Conservation (phyloP, 2,329 filamentous ascomycete genomes). For the Fusarium longipes region DNA sequence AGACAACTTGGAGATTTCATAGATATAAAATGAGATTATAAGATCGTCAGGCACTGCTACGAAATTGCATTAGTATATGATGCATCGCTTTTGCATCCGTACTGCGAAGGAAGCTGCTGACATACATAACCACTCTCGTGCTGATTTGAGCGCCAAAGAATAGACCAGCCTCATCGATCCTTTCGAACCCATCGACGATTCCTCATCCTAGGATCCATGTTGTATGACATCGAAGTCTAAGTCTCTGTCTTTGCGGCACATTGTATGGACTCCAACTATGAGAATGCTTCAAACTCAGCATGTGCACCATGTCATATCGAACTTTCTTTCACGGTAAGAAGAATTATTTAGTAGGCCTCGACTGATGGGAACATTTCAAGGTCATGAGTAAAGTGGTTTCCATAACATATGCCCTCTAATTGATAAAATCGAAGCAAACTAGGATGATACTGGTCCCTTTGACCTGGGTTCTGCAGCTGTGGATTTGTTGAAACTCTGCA, state of each 20-base stretch:
- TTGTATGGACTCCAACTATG: constrained; percentile 35
- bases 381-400: not conserved
- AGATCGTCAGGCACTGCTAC: constrained; percentile 30
- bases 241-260: constrained; percentile 8
- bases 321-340: not conserved
- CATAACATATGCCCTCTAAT: not conserved
- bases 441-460: constrained; percentile 18
- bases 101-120: not conserved
- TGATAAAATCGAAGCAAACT: constrained; percentile 6
- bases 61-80: not conserved
- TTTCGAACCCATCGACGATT: not conserved
- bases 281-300: constrained; percentile 16
- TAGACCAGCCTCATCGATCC: constrained; percentile 3
- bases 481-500: not conserved
- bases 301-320: not conserved
- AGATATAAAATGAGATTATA: not conserved
- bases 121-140: constrained; percentile 4
- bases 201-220: not conserved
- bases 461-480: constrained; percentile 22
- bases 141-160: not conserved
- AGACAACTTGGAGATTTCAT: not conserved
- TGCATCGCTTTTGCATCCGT: constrained; percentile 5
- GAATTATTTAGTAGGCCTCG: not conserved
- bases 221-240: constrained; percentile 17
- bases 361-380: not conserved